A percentile compares a stretch with the other conserved stretches of the same genome.
Evolutionary conservation across 352 stramenopile species (phyloP).

Genomic region (Globisporangium irregulare): DNA sequence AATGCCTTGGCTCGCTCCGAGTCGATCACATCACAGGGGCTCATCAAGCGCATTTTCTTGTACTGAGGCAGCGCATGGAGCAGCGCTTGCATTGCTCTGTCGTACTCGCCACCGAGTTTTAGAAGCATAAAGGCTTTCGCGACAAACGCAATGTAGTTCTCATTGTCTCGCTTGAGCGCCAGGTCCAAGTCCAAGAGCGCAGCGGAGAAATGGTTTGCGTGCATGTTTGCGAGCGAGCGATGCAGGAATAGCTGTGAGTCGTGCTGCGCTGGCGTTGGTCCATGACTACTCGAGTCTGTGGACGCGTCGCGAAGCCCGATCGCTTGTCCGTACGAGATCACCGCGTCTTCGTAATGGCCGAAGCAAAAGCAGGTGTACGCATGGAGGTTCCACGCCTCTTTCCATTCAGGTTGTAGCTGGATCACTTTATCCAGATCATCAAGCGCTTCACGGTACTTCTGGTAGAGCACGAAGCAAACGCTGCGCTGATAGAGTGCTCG

Average conservation of each 20-base stretch:
- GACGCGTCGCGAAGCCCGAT: slow-evolving; percentile 25
- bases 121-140: slow-evolving; percentile 37
- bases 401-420: slow-evolving; percentile 32
- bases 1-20: slow-evolving; percentile 23
- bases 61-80: slow-evolving; percentile 32
- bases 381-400: slow-evolving; percentile 37
- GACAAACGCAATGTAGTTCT: slow-evolving; percentile 41
- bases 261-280: slow-evolving; percentile 5
- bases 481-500: slow-evolving; percentile 36
- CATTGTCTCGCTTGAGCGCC: slow-evolving; percentile 36
- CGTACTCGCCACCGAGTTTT: slow-evolving; percentile 15
- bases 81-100: slow-evolving; percentile 25
- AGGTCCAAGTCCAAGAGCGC: slow-evolving; percentile 38
- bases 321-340: slow-evolving; percentile 33
- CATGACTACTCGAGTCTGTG: not conserved
- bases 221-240: slow-evolving; percentile 33
- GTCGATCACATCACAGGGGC: slow-evolving; percentile 25
- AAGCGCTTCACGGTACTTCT: slow-evolving; percentile 30
- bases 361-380: slow-evolving; percentile 45
- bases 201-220: slow-evolving; percentile 15
- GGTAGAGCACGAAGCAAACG: slow-evolving; percentile 36
- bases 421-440: slow-evolving; percentile 29
- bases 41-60: slow-evolving; percentile 29
- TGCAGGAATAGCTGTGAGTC: slow-evolving; percentile 38
- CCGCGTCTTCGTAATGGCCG: slow-evolving; percentile 26